Evolutionary conservation across 1,139 yeast species (phyloP), one percentile per base, ranked within the genome.

Genomic region (Eremothecium coryli): DNA sequence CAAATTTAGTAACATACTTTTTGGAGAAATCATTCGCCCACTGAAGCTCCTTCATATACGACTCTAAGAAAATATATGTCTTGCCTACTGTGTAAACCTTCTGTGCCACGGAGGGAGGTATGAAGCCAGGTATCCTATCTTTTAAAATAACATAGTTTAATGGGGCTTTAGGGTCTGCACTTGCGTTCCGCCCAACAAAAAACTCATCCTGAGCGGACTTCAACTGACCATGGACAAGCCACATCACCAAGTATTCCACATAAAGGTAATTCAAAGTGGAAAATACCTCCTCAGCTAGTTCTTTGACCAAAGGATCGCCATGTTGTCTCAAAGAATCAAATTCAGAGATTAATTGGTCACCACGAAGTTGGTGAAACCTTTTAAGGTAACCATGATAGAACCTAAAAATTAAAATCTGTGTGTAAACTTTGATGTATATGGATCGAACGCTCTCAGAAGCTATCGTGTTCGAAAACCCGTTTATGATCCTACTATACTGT

Each of bases 31-130:
- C 52, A 42, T 69, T 70, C 11, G 72, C 64, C 80, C 82, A 80
- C 22, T 65, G 68, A 16, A 68, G 56, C 44, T 79, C 86, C 9
- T 64, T 64, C 43, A 96, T 82, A 33, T 73, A 71, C 23, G 65
- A 65, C 31, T 76, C 72, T 29, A 90, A 60, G 50, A 80, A 88
- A 25, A 75, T 68, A n/a, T 80, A 62, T 11, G 84, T 73, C 44
- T 81, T 77, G 1, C 98, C 98, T 17, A 82, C 76, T 38, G 84
- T 82, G 45, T 70, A 80, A 7, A 82, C 71, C 43, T 71, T 69
- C 17, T 61, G 54, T 2, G 84, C 76, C 1, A 71, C 57, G 11
- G 60, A 59, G 5, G 52, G 47, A 1, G 70, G 54, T 36, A 81
- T 61, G 49, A 80, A 82, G 6, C 58, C 52, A 0, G 96, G 96